phyloP scores from a whole-genome alignment of 2,329 filamentous ascomycete genomes.

The Albifimbria verrucaria region DNA sequence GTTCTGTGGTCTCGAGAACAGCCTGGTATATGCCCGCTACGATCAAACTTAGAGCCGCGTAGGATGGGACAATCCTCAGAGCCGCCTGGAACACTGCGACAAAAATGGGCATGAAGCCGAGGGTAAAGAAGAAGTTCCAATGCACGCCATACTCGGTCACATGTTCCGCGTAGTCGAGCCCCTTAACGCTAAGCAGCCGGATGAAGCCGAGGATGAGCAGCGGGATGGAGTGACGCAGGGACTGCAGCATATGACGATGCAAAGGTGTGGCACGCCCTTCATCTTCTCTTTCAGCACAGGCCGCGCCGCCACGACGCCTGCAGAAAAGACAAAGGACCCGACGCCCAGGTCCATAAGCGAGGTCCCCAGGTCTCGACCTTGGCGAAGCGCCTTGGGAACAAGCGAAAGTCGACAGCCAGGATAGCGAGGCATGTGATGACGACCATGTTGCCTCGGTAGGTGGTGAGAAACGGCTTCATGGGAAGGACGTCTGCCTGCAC shows the following conservation, averaged over 20 bases:
- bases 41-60: slow-evolving; percentile 68
- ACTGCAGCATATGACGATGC: slow-evolving; percentile 56
- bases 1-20: slow-evolving; percentile 68
- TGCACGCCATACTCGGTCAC: slow-evolving; percentile 97
- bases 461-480: slow-evolving; percentile 87
- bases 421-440: slow-evolving; percentile 86
- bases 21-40: slow-evolving; percentile 71
- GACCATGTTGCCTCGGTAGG: slow-evolving; percentile 89
- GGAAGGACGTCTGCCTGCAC: slow-evolving; percentile 52
- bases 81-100: slow-evolving; percentile 77
- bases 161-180: slow-evolving; percentile 93
- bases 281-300: slow-evolving; percentile 69
- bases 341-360: slow-evolving; percentile 99
- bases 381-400: slow-evolving; percentile 91
- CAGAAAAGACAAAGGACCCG: slow-evolving; percentile 94
- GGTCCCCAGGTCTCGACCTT: slow-evolving; percentile 99
- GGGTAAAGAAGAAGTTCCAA: slow-evolving; percentile 99
- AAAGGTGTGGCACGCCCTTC: slow-evolving; percentile 49
- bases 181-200: slow-evolving; percentile 85
- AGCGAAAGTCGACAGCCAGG: slow-evolving; percentile 90
- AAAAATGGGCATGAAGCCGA: slow-evolving; percentile 84
- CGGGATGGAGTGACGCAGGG: slow-evolving; percentile 78
- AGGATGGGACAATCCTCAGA: slow-evolving; percentile 69
- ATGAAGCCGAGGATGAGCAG: slow-evolving; percentile 76
- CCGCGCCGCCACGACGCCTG: slow-evolving; percentile 84